A percentile compares a stretch with the other conserved stretches of the same genome.
Evolutionary conservation across 2,329 filamentous ascomycete genomes (phyloP).

Genomic region (Tympanopsis confertula): DNA sequence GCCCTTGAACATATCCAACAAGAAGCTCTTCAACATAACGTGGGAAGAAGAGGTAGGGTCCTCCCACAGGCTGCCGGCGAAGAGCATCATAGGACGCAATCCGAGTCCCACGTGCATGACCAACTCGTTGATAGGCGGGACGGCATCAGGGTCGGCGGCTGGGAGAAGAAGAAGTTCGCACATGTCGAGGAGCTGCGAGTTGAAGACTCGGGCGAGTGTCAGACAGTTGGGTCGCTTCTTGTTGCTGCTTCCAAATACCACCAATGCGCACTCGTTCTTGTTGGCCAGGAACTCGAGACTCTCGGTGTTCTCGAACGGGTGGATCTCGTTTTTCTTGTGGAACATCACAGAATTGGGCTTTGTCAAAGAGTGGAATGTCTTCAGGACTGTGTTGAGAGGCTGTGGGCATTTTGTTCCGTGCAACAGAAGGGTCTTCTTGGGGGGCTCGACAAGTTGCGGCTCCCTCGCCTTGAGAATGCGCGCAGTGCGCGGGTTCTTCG

Average conservation of each 20-base stretch:
- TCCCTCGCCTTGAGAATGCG: background rate
- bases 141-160: background rate
- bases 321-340: constrained; percentile 1
- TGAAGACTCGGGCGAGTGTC: background rate
- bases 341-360: background rate
- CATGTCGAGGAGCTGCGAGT: background rate
- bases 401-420: background rate
- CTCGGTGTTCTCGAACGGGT: constrained; percentile 1
- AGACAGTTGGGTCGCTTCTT: constrained; percentile 1
- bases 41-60: background rate
- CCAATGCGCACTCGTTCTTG: background rate
- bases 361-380: constrained; percentile 1
- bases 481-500: constrained; percentile 1
- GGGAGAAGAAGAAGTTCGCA: background rate
- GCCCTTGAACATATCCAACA: constrained; percentile 1
- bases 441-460: background rate
- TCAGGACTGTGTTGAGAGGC: background rate
- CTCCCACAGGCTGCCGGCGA: background rate
- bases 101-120: background rate
- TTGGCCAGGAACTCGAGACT: constrained; percentile 1
- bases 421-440: background rate
- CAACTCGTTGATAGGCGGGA: background rate
- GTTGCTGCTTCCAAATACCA: constrained; percentile 1
- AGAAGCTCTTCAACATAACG: constrained; percentile 1
- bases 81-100: background rate